These are phyloP conservation scores for Xenosphaeropsis pyriputrescens DNA, from an alignment of 2,329 filamentous ascomycete species.

Conservation along the genomic window DNA sequence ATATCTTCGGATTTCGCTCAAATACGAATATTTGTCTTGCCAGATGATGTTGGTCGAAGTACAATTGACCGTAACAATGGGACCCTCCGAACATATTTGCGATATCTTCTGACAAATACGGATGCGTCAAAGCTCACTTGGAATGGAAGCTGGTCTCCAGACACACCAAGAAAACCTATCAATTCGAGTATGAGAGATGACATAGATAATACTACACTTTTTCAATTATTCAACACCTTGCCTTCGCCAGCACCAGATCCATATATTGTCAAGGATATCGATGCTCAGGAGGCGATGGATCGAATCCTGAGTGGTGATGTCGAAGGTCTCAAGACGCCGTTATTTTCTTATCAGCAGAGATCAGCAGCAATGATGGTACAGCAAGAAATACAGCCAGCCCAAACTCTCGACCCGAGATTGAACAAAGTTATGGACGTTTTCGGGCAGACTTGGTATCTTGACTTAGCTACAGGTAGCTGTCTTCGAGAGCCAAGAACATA, in stretches of 20 bases:
- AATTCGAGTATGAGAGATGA: constrained; percentile 19
- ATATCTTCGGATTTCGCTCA: constrained; percentile 9
- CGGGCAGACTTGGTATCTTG: constrained; percentile 53
- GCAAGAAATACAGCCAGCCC: constrained; percentile 51
- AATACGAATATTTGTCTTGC: constrained; percentile 45
- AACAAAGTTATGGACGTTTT: constrained; percentile 42
- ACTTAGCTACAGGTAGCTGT: constrained; percentile 46
- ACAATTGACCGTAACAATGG: constrained; percentile 32
- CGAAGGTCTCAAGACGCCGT: constrained; percentile 41
- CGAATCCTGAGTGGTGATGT: constrained; percentile 37
- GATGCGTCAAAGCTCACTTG: constrained; percentile 32
- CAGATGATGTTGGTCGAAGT: constrained; percentile 45
- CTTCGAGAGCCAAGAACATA: constrained; percentile 56
- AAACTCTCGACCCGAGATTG: constrained; percentile 61
- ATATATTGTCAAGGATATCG: constrained; percentile 29
- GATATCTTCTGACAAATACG: constrained; percentile 32
- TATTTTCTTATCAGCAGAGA: constrained; percentile 69
- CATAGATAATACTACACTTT: constrained; percentile 35
- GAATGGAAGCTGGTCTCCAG: constrained; percentile 3
- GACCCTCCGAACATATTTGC: constrained; percentile 28
- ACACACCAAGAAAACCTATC: constrained; percentile 18
- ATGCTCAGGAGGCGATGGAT: constrained; percentile 36
- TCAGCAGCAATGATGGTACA: constrained; percentile 77
- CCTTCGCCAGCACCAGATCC: constrained; percentile 50
- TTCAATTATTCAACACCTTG: constrained; percentile 60